These are phyloP conservation scores for Beta corolliflora DNA, from an alignment of 179 eudicot species.

Conservation along the genomic window DNA sequence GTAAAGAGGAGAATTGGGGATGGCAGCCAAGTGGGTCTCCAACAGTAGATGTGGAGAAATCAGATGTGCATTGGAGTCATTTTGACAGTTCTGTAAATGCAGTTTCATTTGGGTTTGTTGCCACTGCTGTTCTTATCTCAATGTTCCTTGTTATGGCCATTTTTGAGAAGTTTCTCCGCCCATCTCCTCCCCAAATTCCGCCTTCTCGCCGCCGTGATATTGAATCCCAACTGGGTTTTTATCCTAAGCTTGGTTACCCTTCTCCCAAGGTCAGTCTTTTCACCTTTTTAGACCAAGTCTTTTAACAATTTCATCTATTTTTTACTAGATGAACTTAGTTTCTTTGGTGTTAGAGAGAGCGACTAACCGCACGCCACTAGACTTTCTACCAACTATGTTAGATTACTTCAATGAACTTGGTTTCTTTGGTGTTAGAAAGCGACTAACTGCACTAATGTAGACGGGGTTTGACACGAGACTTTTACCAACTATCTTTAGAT, in stretches of 20 bases:
- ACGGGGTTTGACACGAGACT: too few relatives aligned
- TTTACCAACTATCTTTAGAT: neutral
- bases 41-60: constrained; percentile 36
- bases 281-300: too few relatives aligned
- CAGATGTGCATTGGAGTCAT: constrained; percentile 63
- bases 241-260: constrained; percentile 54
- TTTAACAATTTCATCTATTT: too few relatives aligned
- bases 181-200: constrained; percentile 45
- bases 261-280: constrained; percentile 65
- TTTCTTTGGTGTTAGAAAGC: too few relatives aligned
- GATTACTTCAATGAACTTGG: too few relatives aligned
- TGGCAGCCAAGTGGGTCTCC: constrained; percentile 58
- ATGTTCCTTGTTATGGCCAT: constrained; percentile 95
- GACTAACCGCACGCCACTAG: too few relatives aligned
- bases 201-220: constrained; percentile 40
- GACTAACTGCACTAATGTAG: too few relatives aligned
- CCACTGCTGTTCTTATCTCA: constrained; percentile 84
- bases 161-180: constrained; percentile 78
- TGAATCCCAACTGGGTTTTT: constrained; percentile 59
- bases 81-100: constrained; percentile 86
- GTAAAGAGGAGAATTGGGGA: constrained; percentile 37
- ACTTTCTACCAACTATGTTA: too few relatives aligned
- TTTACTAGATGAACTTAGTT: neutral
- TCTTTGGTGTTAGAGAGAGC: too few relatives aligned
- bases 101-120: constrained; percentile 93